Base-by-base conservation (phyloP, 306 rosid genomes). In the Glycine soja region DNA sequence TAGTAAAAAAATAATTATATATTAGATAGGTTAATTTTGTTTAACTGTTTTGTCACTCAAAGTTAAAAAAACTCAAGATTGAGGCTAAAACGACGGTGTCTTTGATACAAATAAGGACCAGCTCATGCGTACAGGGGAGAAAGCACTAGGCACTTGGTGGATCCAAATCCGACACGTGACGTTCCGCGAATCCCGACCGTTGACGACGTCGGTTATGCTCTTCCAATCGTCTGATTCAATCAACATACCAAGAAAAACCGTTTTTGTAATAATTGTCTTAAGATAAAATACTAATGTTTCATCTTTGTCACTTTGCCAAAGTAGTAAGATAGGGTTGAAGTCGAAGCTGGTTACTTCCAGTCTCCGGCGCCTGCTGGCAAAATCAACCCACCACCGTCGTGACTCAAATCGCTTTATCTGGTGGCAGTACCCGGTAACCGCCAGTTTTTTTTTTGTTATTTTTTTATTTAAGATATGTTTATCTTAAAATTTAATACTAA, bases 261-360 rank as follows among this genome's bases (percentile, higher is more conserved):
- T 24, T 24, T 24, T 24, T 24, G 30, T 24, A 19, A 19, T 58
- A 3, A 9, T 58, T 18, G 2, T 58, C 14, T 58, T 58, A 19
- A 19, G 30, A 61, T 30, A 64, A 45, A 5, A 69, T 16, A 69
- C 40, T 3, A 47, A 48, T 11, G 4, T 11, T 70, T 19, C 59
- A 5, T 70, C 3, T 70, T 18, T 12, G 42, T 15, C 30, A 43
- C 38, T 68, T 45, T 43, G 56, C 56, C 75, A 47, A 48, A 19
- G 10, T 18, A 1, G 8, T 47, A 69, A 46, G 57, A 11, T 45
- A 69, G 56, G 38, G 2, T 45, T 69, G 92, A 89, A 90, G 10
- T 85, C 90, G 46, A 92, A 84, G 84, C 72, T 80, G 14, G 45
- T 90, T 10, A 83, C 90, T 61, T 90, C 91, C 42, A 19, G 42